phyloP scores from a whole-genome alignment of 2,329 filamentous ascomycete species.

The Acrodontium crateriforme region DNA sequence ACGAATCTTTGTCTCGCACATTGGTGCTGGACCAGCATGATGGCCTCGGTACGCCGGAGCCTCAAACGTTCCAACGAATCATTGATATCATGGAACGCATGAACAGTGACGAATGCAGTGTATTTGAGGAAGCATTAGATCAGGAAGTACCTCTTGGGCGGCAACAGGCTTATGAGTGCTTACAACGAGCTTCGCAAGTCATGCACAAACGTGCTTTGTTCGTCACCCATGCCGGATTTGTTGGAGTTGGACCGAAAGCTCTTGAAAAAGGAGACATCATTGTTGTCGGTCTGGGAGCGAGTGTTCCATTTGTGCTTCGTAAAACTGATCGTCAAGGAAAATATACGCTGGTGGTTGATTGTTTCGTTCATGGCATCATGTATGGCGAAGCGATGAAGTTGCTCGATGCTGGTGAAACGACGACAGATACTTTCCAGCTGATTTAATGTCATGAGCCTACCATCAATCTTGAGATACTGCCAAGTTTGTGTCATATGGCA shows the following conservation, averaged over 20 bases:
- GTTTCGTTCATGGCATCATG: constrained; percentile 2
- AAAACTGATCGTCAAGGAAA: not conserved
- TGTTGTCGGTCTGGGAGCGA: constrained; percentile 1
- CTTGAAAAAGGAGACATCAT: constrained; percentile 1
- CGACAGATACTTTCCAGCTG: not conserved
- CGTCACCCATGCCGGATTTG: not conserved
- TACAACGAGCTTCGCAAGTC: not conserved
- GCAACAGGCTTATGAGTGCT: not conserved
- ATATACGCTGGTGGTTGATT: constrained; percentile 1
- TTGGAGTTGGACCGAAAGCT: not conserved
- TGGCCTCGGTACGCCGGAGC: not conserved
- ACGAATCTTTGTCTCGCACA: not conserved
- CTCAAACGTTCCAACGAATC: too few species aligned
- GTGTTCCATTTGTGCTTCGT: constrained; percentile 2
- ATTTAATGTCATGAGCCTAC: too few species aligned
- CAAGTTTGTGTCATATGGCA: too few species aligned
- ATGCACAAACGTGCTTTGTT: constrained; percentile 1
- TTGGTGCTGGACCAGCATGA: not conserved
- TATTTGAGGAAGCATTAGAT: not conserved
- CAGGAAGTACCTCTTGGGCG: not conserved
- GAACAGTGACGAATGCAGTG: not conserved
- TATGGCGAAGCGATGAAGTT: constrained; percentile 1
- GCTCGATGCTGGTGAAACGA: not conserved
- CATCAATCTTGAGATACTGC: too few species aligned
- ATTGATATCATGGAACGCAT: not conserved